These are phyloP conservation scores for Tolypocladium paradoxum DNA, from an alignment of 2,329 filamentous ascomycete genomes.

Conservation along the genomic window DNA sequence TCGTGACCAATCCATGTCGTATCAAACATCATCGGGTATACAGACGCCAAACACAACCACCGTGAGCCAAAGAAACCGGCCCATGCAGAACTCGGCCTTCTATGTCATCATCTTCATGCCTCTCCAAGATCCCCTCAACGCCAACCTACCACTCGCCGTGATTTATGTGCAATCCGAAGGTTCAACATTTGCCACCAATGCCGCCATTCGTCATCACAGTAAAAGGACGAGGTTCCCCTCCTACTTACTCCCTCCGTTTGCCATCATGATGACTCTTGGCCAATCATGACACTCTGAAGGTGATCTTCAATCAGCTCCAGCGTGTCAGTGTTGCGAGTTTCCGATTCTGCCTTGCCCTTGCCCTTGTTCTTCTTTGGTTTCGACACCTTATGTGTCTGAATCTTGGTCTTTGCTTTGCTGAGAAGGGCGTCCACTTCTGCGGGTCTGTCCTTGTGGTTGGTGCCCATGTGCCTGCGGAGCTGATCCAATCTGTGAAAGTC, in stretches of 20 bases:
- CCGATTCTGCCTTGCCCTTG: not conserved
- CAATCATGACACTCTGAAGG: not conserved
- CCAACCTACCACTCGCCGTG: not conserved
- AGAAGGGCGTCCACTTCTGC: conserved; percentile 9
- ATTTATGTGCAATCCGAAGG: not conserved
- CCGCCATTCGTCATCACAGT: not conserved
- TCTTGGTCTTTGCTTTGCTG: conserved; percentile 6
- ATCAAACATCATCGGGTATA: not conserved
- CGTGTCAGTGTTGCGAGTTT: not conserved
- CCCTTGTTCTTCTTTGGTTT: conserved; percentile 5
- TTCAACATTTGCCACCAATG: not conserved
- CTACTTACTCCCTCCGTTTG: not conserved
- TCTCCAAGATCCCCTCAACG: not conserved
- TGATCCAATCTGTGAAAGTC: conserved; percentile 51
- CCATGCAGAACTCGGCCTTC: not conserved
- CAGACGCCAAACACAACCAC: not conserved
- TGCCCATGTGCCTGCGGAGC: conserved; percentile 40
- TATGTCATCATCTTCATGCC: not conserved
- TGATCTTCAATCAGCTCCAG: conserved; percentile 2
- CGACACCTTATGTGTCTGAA: conserved; percentile 4
- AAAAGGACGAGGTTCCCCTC: not conserved
- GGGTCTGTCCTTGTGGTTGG: conserved; percentile 20
- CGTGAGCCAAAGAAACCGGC: not conserved
- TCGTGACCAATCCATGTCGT: not conserved
- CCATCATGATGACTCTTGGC: not conserved